A percentile compares a stretch with the other conserved stretches of the same genome.
These are phyloP conservation scores for Dactylellina cionopaga DNA, from an alignment of 2,329 filamentous ascomycete species.

Conservation along the genomic window DNA sequence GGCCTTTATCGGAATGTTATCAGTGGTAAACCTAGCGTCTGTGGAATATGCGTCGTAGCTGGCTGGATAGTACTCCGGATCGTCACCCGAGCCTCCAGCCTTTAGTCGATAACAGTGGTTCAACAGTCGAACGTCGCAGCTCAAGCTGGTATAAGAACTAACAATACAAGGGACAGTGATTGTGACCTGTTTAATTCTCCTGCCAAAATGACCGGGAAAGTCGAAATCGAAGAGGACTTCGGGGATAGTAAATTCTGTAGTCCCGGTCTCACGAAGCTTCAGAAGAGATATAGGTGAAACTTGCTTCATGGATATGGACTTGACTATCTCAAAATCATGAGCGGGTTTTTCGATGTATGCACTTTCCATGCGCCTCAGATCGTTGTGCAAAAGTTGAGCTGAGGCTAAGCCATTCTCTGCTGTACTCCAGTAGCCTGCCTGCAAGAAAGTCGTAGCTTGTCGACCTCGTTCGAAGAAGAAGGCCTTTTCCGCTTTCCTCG, in stretches of 20 bases:
- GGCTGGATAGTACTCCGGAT: not conserved
- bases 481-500: slow-evolving; percentile 56
- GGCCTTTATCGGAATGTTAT: slow-evolving; percentile 55
- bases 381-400: slow-evolving; percentile 56
- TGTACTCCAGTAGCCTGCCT: slow-evolving; percentile 57
- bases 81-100: not conserved
- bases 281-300: slow-evolving; percentile 57
- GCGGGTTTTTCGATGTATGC: slow-evolving; percentile 54
- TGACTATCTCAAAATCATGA: slow-evolving; percentile 58
- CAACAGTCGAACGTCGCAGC: slow-evolving; percentile 54
- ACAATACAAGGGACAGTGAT: slow-evolving; percentile 59
- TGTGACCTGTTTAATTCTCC: slow-evolving; percentile 59
- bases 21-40: slow-evolving; percentile 52
- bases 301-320: slow-evolving; percentile 59
- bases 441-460: not conserved
- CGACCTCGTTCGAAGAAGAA: slow-evolving; percentile 56
- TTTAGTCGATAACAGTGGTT: slow-evolving; percentile 42
- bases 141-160: slow-evolving; percentile 58
- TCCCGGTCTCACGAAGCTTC: slow-evolving; percentile 54
- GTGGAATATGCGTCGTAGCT: not conserved
- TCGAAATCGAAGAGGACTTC: too few species aligned
- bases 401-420: slow-evolving; percentile 60
- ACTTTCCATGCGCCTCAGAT: slow-evolving; percentile 56
- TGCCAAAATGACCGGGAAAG: slow-evolving; percentile 61
- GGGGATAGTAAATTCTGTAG: slow-evolving; percentile 56